These are phyloP conservation scores for Hansenula lynferdii DNA, from an alignment of 1,139 yeast genomes.

Conservation along the genomic window DNA sequence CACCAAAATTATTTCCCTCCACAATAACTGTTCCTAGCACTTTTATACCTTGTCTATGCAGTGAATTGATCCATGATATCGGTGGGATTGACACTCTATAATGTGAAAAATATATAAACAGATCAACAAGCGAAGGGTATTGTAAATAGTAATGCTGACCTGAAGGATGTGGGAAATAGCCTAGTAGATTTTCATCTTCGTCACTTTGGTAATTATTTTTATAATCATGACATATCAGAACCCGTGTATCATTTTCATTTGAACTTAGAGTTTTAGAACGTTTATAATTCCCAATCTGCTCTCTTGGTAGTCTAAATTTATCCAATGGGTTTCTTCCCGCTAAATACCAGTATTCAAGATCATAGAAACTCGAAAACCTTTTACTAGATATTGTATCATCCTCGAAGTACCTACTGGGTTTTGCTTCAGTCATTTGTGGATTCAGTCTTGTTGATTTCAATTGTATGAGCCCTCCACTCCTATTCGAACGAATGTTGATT, in stretches of 20 bases:
- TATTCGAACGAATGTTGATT: too few species aligned
- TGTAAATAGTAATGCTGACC: slow-evolving; percentile 31
- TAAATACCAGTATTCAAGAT: slow-evolving; percentile 9
- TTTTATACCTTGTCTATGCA: slow-evolving; percentile 31
- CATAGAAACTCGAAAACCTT: slow-evolving; percentile 5
- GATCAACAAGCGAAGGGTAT: slow-evolving; percentile 31
- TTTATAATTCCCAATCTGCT: slow-evolving; percentile 20
- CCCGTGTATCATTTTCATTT: slow-evolving; percentile 3
- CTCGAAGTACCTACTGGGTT: neutral
- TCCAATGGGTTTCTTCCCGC: slow-evolving; percentile 5
- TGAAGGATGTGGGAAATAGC: slow-evolving; percentile 31
- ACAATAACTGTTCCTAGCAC: slow-evolving; percentile 33
- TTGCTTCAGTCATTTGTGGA: too few species aligned
- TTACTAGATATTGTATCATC: neutral
- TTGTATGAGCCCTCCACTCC: too few species aligned
- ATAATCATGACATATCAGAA: slow-evolving; percentile 33
- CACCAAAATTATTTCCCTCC: slow-evolving; percentile 27
- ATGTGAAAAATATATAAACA: slow-evolving; percentile 35
- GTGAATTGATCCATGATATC: slow-evolving; percentile 30
- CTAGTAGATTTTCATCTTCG: slow-evolving; percentile 29
- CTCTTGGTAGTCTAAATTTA: slow-evolving; percentile 14
- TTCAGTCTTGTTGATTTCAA: too few species aligned
- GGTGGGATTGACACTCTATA: slow-evolving; percentile 33
- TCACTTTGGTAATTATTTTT: slow-evolving; percentile 29
- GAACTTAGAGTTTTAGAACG: slow-evolving; percentile 79